These are phyloP conservation scores for Eucalyptus brandiana DNA, from an alignment of 345 rosid genomes.

Conservation along the genomic window DNA sequence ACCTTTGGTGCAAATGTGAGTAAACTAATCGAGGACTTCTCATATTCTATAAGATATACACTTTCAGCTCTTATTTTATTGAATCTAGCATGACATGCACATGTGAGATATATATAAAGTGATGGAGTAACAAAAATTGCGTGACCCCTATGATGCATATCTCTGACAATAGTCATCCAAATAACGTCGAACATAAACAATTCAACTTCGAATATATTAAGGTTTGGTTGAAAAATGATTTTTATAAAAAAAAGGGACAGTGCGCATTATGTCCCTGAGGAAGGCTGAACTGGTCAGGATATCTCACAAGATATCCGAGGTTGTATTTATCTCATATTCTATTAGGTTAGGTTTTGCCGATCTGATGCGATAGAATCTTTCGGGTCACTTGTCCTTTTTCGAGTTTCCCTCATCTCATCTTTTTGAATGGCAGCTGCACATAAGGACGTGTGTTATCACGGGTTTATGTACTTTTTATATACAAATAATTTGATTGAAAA, in stretches of 20 bases:
- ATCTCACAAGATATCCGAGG: neutral
- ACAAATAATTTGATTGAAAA: neutral
- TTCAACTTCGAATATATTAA: neutral
- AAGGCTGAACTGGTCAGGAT: neutral
- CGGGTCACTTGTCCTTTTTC: neutral
- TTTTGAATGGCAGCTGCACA: neutral
- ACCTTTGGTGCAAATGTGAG: neutral
- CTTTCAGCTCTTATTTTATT: neutral
- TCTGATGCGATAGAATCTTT: neutral
- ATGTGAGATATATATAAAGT: neutral
- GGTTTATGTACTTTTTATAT: neutral
- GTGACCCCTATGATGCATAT: neutral
- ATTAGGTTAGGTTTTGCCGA: neutral
- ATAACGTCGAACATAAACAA: neutral
- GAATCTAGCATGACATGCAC: neutral
- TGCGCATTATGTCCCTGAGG: neutral
- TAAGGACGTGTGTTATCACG: neutral
- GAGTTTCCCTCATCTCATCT: neutral
- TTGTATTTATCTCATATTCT: neutral
- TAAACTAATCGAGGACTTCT: neutral
- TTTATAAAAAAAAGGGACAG: neutral
- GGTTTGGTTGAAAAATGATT: neutral
- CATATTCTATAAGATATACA: neutral
- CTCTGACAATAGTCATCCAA: neutral
- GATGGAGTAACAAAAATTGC: neutral